These are phyloP conservation scores for Phenoliferia sp. DNA, from an alignment of 1,284 basidiomycete genomes.

Conservation along the genomic window DNA sequence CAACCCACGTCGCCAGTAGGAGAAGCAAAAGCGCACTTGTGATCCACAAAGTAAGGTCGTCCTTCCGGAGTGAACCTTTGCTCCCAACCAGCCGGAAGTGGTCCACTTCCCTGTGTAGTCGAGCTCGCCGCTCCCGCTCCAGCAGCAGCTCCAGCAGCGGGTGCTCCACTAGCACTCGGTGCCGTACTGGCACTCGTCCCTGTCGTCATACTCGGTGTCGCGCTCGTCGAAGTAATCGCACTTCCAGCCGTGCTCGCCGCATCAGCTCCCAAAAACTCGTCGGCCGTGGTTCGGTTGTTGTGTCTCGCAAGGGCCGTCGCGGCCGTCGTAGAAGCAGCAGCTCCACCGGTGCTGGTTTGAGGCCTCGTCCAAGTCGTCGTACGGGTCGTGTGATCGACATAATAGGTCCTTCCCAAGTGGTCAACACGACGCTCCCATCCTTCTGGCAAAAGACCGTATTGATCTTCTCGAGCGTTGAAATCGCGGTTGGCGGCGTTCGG, in stretches of 20 bases:
- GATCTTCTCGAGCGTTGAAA: conserved; percentile 73
- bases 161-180: conserved; percentile 44
- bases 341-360: conserved; percentile 43
- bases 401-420: conserved; percentile 80
- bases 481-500: conserved; percentile 53
- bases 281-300: conserved; percentile 33
- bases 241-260: conserved; percentile 34
- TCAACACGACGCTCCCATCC: conserved; percentile 95
- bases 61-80: conserved; percentile 97
- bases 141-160: conserved; percentile 1
- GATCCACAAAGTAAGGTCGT: conserved; percentile 90
- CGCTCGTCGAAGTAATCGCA: conserved; percentile 5
- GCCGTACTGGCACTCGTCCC: conserved; percentile 44
- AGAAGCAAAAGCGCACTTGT: conserved; percentile 23
- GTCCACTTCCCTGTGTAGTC: conserved; percentile 76
- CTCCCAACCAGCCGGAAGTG: conserved; percentile 93
- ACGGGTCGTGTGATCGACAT: conserved; percentile 66
- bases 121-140: conserved; percentile 39
- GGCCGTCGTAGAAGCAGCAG: conserved; percentile 43
- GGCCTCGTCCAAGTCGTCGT: conserved; percentile 89
- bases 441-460: conserved; percentile 70
- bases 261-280: conserved; percentile 37
- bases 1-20: not conserved
- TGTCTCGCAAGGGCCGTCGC: conserved; percentile 37
- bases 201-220: conserved; percentile 17